Conservation (phyloP, 306 rosid species). For the Argentina anserina region DNA sequence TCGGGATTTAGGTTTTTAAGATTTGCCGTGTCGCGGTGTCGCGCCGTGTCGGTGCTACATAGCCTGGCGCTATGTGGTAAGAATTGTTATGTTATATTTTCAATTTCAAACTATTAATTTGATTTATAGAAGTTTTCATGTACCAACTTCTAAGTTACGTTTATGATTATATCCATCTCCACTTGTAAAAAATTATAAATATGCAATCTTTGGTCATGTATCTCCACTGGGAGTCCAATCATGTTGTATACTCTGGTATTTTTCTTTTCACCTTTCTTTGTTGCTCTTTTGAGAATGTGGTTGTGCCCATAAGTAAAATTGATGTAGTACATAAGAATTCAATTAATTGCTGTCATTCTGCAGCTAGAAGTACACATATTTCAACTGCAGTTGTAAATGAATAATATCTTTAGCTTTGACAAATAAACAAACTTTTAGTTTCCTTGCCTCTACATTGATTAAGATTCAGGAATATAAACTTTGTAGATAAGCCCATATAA, state of each 20-base stretch:
- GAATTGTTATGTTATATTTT: conserved; percentile 19
- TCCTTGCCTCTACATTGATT: background rate
- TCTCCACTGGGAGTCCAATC: background rate
- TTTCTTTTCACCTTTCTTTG: background rate
- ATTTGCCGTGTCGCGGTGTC: too few relatives aligned
- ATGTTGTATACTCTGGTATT: background rate
- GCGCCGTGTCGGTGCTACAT: too few relatives aligned
- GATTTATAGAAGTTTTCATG: background rate
- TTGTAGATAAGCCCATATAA: background rate
- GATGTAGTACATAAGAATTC: background rate
- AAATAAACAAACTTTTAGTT: background rate
- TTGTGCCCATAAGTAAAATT: background rate
- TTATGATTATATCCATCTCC: background rate
- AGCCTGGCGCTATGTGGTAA: conserved; percentile 90
- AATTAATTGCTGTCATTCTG: background rate
- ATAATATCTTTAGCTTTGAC: background rate
- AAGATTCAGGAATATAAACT: background rate
- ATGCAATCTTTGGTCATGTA: background rate
- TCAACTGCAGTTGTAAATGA: background rate
- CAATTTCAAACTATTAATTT: conserved; percentile 1
- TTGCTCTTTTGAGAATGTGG: background rate
- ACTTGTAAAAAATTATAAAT: background rate
- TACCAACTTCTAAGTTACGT: conserved; percentile 14
- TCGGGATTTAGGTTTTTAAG: too few relatives aligned
- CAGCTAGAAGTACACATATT: background rate